Evolutionary conservation across 1,139 yeast genomes (phyloP).

Genomic region (Starmera stellimalicola): DNA sequence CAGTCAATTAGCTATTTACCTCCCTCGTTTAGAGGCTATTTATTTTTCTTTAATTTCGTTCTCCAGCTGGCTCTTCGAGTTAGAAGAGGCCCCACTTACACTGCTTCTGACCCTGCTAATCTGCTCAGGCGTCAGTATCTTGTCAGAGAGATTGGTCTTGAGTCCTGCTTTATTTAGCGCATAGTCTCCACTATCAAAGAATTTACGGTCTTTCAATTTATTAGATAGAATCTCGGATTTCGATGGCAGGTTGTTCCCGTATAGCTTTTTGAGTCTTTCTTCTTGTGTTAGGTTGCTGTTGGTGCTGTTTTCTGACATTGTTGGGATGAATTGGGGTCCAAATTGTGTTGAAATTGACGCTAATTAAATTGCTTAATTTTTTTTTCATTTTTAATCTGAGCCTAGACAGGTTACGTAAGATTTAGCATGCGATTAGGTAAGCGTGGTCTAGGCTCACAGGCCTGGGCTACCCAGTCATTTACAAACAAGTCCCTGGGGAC

Average conservation of each 20-base stretch:
- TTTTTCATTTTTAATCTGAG: too few species aligned
- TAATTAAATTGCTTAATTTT: too few species aligned
- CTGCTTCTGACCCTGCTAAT: constrained; percentile 15
- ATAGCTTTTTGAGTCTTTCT: constrained; percentile 60
- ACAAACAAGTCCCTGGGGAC: too few species aligned
- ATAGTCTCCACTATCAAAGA: constrained; percentile 95
- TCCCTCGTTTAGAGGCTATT: background rate
- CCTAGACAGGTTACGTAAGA: too few species aligned
- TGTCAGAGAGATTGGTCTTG: constrained; percentile 12
- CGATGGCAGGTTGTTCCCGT: constrained; percentile 84
- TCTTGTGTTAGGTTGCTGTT: constrained; percentile 40
- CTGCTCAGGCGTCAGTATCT: constrained; percentile 17
- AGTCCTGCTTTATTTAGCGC: constrained; percentile 74
- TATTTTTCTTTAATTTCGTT: constrained; percentile 8
- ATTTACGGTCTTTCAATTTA: constrained; percentile 81
- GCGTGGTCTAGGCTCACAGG: too few species aligned
- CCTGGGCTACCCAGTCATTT: too few species aligned
- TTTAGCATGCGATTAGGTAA: too few species aligned
- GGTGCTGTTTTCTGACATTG: background rate
- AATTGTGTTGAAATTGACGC: too few species aligned
- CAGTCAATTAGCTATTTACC: background rate
- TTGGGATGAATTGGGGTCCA: too few species aligned
- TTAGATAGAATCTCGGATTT: constrained; percentile 73
- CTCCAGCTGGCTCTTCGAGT: constrained; percentile 11
- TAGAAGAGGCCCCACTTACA: constrained; percentile 11